phyloP scores from a whole-genome alignment of 345 rosid genomes.

The Eucalyptus sp. region DNA sequence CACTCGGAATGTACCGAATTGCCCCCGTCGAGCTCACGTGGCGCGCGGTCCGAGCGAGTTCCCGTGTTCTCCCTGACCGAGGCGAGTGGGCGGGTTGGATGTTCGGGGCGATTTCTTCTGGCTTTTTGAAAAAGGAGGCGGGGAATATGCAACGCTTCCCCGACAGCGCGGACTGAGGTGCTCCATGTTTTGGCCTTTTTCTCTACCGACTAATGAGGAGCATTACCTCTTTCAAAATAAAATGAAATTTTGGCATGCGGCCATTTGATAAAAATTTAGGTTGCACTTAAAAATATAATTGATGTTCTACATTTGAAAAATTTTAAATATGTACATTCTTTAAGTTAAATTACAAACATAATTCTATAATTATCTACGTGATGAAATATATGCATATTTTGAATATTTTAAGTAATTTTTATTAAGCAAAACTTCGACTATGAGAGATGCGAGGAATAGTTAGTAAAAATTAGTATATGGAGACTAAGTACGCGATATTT shows the following conservation, averaged over 20 bases:
- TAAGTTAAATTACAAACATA: fast-evolving
- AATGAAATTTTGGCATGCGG: fast-evolving
- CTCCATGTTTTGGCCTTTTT: no score
- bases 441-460: fast-evolving
- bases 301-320: no score
- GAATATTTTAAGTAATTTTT: fast-evolving
- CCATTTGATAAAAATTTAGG: no score
- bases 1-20: no score
- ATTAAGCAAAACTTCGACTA: fast-evolving
- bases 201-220: fast-evolving
- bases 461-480: fast-evolving
- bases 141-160: fast-evolving
- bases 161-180: no score
- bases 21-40: no score
- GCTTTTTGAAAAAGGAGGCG: no score
- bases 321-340: fast-evolving
- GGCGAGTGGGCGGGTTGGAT: no score
- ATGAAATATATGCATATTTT: fast-evolving
- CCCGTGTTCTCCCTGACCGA: no score
- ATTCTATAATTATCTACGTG: fast-evolving
- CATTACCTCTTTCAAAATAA: fast-evolving
- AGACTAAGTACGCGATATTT: fast-evolving
- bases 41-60: no score
- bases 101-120: no score
- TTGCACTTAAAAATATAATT: fast-evolving